Evolutionary conservation across 192 early-diverging fungal species (phyloP), one percentile per base, ranked within the genome.

Genomic region (Coemansia sp.): DNA sequence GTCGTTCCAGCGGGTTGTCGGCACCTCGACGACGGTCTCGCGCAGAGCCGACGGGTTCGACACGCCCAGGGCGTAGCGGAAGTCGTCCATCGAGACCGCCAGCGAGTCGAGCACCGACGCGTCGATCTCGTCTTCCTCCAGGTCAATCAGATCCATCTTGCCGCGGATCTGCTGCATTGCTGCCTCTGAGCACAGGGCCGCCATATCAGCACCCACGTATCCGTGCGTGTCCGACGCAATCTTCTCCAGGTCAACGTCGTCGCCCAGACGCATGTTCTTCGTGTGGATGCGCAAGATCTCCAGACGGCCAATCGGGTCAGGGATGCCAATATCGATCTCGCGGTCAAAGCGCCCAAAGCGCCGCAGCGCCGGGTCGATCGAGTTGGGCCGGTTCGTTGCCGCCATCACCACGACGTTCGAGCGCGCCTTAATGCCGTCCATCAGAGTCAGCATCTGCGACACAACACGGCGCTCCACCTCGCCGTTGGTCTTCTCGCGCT

Each of bases 81-180:
- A 99, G 85, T 99, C 94, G 51, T 94, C 94, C 91, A 91, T 92
- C 25, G 94, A 88, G 16, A 99, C 92, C 10, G 96, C 93, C 44
- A 99, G 75, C 13, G 83, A 85, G 66, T 97, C 92, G 26, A 99
- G 77, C 28, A 98, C 89, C 56, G 94, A 91, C 26, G 94, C 94
- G 56, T 97, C 96, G 51, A 99, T 96, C 33, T 91, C 93, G 20
- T 98, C 96, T 53, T 99, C 94, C 44, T 99, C 96, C 4, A 98
- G 73, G 59, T 98, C 96, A 69, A 99, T 96, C 29, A 86, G 72
- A 47, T 99, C 94, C 94, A 98, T 96, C 83, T 98, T 99, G 62
- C 94, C 96, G 56, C 94, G 91, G 54, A 98, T 99, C 75, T 98
- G 94, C 75, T 98, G 94, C 92, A 98, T 97, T 25, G 96, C 96